Conservation (phyloP, 306 rosid species). For the Datisca glomerata region DNA sequence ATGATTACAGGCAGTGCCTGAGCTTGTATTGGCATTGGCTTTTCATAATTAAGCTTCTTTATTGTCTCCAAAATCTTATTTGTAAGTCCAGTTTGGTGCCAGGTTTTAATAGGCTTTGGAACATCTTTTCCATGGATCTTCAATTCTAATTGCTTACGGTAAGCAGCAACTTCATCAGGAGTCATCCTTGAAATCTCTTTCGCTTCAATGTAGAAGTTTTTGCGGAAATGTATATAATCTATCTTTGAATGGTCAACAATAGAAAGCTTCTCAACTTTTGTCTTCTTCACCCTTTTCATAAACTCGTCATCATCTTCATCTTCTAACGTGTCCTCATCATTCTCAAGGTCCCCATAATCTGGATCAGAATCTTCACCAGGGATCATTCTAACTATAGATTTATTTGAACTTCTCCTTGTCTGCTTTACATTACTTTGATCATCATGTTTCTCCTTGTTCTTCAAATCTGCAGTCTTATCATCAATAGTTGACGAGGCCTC, state of each 20-base stretch:
- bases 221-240: constrained; percentile 61
- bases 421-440: constrained; percentile 30
- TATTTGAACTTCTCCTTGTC: constrained; percentile 44
- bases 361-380: constrained; percentile 91
- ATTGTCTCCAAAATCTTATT: constrained; percentile 79
- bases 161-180: constrained; percentile 49
- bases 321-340: constrained; percentile 44
- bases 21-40: constrained; percentile 90
- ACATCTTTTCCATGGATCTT: constrained; percentile 95
- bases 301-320: constrained; percentile 93
- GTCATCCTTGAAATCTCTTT: constrained; percentile 65
- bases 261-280: constrained; percentile 89
- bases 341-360: constrained; percentile 59
- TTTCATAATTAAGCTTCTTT: constrained; percentile 65
- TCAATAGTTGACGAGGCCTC: constrained; percentile 21
- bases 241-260: constrained; percentile 92
- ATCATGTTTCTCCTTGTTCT: constrained; percentile 33
- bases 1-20: constrained; percentile 85
- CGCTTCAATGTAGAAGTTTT: constrained; percentile 64
- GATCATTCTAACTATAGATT: constrained; percentile 76
- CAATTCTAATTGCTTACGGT: constrained; percentile 73
- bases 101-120: constrained; percentile 79
- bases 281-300: constrained; percentile 93
- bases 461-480: constrained; percentile 23
- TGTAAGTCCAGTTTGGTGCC: constrained; percentile 95